phyloP scores from a whole-genome alignment of 805 yeast species.

The Schwanniomyces yamadae region DNA sequence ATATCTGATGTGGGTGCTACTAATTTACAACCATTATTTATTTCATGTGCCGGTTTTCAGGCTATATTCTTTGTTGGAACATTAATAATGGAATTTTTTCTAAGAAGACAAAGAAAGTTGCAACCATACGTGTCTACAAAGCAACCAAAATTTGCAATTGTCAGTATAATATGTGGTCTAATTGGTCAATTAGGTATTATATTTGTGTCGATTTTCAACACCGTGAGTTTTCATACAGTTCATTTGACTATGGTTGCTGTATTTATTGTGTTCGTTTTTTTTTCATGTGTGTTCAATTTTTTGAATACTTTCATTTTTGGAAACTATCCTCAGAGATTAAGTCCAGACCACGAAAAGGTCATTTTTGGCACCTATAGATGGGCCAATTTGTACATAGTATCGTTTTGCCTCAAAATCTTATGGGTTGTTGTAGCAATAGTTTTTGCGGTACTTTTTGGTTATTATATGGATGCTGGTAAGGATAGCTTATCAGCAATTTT shows the following conservation, averaged over 20 bases:
- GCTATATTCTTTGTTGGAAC: slow-evolving; percentile 71
- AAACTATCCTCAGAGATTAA: slow-evolving; percentile 32
- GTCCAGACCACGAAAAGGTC: slow-evolving; percentile 39
- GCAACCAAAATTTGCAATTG: slow-evolving; percentile 45
- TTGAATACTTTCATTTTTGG: slow-evolving; percentile 40
- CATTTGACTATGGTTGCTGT: slow-evolving; percentile 70
- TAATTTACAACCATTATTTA: slow-evolving; percentile 78
- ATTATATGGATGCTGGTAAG: slow-evolving; percentile 29
- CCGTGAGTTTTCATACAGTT: slow-evolving; percentile 53
- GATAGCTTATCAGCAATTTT: slow-evolving; percentile 56
- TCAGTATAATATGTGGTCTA: slow-evolving; percentile 42
- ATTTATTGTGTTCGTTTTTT: slow-evolving; percentile 66
- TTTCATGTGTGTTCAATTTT: slow-evolving; percentile 42
- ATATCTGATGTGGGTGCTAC: slow-evolving; percentile 90
- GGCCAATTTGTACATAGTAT: slow-evolving; percentile 44
- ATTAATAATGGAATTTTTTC: slow-evolving; percentile 57
- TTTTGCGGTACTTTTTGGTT: slow-evolving; percentile 71
- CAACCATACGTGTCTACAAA: slow-evolving; percentile 47
- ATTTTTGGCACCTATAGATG: slow-evolving; percentile 37
- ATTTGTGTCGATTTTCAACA: slow-evolving; percentile 72
- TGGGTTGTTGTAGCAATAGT: slow-evolving; percentile 70
- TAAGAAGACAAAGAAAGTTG: slow-evolving; percentile 57
- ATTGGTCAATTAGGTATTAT: slow-evolving; percentile 73
- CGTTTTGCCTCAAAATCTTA: slow-evolving; percentile 51
- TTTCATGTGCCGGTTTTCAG: slow-evolving; percentile 73